Evolutionary conservation across 2,329 filamentous ascomycete species (phyloP), one percentile per base, ranked within the genome.

Genomic region (Aureobasidium musti): DNA sequence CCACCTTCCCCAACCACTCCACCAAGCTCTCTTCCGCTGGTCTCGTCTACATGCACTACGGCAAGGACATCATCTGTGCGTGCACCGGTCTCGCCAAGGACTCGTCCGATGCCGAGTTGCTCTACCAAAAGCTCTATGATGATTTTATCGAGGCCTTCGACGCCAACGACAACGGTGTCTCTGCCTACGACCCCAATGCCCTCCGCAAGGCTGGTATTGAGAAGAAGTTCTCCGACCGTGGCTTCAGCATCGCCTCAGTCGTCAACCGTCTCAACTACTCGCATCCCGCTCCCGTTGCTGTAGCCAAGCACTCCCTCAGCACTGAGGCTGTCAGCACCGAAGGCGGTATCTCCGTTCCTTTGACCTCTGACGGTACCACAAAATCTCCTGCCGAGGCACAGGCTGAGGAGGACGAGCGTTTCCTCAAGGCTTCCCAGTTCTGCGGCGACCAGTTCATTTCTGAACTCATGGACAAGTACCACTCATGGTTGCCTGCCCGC

Each of bases 101-200:
- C 64, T 82, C 84, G 70, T 78, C 86, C 50, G 88, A 92, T 71
- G 89, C 95, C 52, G 83, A 84, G 47, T 79, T 96, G 35, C 83
- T 99, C 65, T 96, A 91, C 82, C 83, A 87, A 74, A 97, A 97
- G 82, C 81, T 99, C 60, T 99, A 99, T 83, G 87, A 89, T 72
- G 90, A 90, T 78, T 97, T 98, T 78, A 84, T 99, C 76, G 95
- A 99, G 82, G 92, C 95, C 1, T 89, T 99, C 66, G 95, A 99
- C 79, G 95, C 93, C 67, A 94, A 99, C 79, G 95, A 99, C 83
- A 99, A 99, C 78, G 95, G 95, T 71, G 90, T 99, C 75, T 89
- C 88, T 30, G 85, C 83, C 67, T 96, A 96, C 80, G 91, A 97
- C 76, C 83, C 90, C 33, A 83, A 84, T 28, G 87, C 83, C 37